Conservation (phyloP, 495 filamentous ascomycete species). For the Hapsidospora chrysogenum region DNA sequence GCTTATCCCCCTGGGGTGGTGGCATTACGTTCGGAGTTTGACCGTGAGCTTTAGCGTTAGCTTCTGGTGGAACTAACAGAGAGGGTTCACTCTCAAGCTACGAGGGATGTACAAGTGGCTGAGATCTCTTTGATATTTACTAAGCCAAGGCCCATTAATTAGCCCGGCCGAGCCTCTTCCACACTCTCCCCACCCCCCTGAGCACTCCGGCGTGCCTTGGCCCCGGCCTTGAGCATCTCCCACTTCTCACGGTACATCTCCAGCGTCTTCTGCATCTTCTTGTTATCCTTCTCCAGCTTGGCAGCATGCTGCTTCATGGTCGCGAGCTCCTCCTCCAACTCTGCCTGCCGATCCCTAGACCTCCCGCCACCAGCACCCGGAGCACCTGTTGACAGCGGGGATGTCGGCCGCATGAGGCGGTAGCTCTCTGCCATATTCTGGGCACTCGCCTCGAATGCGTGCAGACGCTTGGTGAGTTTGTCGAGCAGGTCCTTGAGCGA, state of each 20-base stretch:
- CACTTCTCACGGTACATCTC: slow-evolving; percentile 59
- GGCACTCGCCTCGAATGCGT: slow-evolving; percentile 72
- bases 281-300: slow-evolving; percentile 44
- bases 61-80: slow-evolving; percentile 83
- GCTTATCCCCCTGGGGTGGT: slow-evolving; percentile 93
- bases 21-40: slow-evolving; percentile 89
- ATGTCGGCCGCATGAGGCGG: slow-evolving; percentile 40
- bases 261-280: slow-evolving; percentile 48
- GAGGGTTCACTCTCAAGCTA: neutral
- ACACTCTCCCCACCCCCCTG: slow-evolving; percentile 8
- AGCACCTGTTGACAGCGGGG: slow-evolving; percentile 13
- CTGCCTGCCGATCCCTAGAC: slow-evolving; percentile 21
- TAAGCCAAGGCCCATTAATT: too few species aligned
- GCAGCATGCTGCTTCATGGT: slow-evolving; percentile 35
- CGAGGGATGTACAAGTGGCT: too few species aligned
- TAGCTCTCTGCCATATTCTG: slow-evolving; percentile 73
- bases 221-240: slow-evolving; percentile 73
- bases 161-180: slow-evolving; percentile 6
- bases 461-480: slow-evolving; percentile 57
- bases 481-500: slow-evolving; percentile 60
- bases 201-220: slow-evolving; percentile 45
- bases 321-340: slow-evolving; percentile 40
- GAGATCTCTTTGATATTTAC: too few species aligned
- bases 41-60: slow-evolving; percentile 86
- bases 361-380: slow-evolving; percentile 2